Base-by-base conservation (phyloP, 1,139 yeast genomes). In the Kluyveromyces sp. region DNA sequence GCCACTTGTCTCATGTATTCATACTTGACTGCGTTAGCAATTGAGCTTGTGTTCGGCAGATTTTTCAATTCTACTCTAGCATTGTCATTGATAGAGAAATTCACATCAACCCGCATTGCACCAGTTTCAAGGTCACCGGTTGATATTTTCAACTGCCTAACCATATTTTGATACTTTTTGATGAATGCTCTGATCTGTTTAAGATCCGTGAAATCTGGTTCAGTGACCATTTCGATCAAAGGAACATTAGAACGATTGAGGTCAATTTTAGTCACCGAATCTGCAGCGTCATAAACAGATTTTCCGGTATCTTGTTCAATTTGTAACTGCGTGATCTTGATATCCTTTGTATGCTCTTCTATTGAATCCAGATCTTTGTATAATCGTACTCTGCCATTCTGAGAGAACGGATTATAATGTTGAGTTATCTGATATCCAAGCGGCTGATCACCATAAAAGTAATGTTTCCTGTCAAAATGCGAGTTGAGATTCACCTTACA, bases 381-480 rank as follows among this genome's bases (percentile, higher is more conserved):
- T 38, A 92, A 61, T 28, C 60, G 61, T 36, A 92, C 42, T 17
- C 48, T 51, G 0, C 98, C 98, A 40, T 75, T 69, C 32, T 62
- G 69, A 1, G 96, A 95, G 40, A 85, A 69, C 1, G 99, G 97
- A 39, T 74, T 73, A 59, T 76, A 87, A 57, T 79, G 85, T 65
- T 92, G 99, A 0, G 99, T 92, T 45, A 92, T 82, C 60, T 92
- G 99, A 62, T 88, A 92, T 0, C 99, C 99, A 43, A 85, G 67
- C 0, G 98, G 98, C 63, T 92, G 97, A 62, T 92, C 99, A 0
- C 94, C 94, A 60, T 92, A 92, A 62, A 92, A 89, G 63, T 92
- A 92, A 62, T 92, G 99, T 61, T 92, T 92, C 50, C 99, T 69
- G 60, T 92, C 99, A 61, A 92, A 92, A 1, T 81, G 68, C 0